A percentile compares a stretch with the other conserved stretches of the same genome.
Conservation (phyloP, 805 yeast genomes). For the Jamesozyma jinghongensis region DNA sequence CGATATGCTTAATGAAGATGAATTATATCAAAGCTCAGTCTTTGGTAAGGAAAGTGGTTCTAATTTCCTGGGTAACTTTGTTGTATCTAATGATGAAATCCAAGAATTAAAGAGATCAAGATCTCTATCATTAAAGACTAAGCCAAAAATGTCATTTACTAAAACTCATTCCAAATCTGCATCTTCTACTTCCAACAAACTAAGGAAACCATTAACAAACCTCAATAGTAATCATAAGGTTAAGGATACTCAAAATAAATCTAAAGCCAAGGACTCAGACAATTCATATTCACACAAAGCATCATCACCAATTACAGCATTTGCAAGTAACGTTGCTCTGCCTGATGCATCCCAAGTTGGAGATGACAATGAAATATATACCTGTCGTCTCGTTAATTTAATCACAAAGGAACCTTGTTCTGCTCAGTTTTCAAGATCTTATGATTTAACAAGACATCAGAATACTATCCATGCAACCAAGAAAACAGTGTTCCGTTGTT, state of each 20-base stretch:
- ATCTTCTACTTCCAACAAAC: conserved; percentile 1
- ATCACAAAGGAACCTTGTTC: conserved; percentile 25
- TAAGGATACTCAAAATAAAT: too few species aligned
- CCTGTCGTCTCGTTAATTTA: conserved; percentile 17
- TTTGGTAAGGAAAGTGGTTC: conserved; percentile 6
- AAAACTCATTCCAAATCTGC: background rate
- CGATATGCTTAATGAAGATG: conserved; percentile 16
- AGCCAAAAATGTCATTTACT: conserved; percentile 3
- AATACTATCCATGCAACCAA: conserved; percentile 90
- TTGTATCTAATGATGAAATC: conserved; percentile 9
- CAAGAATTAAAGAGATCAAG: conserved; percentile 7
- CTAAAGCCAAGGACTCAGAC: too few species aligned
- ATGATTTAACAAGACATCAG: conserved; percentile 90
- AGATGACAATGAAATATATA: conserved; percentile 7
- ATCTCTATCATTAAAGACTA: conserved; percentile 6
- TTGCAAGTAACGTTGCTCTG: background rate
- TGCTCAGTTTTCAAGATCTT: conserved; percentile 75
- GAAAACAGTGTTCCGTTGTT: conserved; percentile 78
- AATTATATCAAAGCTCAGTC: conserved; percentile 4
- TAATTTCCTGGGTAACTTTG: conserved; percentile 3
- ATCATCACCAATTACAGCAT: too few species aligned
- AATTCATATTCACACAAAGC: too few species aligned
- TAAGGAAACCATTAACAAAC: conserved; percentile 6
- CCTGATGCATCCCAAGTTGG: background rate
- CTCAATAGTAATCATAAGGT: conserved; percentile 6